Percentiles rank a stretch among this genome's conserved stretches.
These are phyloP conservation scores for Geotrichum carabidarum DNA, from an alignment of 1,139 yeast genomes.

Conservation along the genomic window DNA sequence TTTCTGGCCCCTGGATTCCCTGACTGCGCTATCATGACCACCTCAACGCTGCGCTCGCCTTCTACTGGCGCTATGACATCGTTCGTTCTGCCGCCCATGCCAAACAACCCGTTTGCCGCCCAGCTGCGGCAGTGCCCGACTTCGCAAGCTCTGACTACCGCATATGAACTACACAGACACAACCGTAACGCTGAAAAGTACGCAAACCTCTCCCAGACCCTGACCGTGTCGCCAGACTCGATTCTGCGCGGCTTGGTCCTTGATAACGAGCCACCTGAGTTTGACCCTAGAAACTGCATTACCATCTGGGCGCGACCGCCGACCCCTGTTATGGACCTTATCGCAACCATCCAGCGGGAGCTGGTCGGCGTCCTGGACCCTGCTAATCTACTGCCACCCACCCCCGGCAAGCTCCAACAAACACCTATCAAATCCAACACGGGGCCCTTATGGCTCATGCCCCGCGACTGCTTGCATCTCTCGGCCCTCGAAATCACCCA, in stretches of 20 bases:
- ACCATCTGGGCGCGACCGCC: constrained; percentile 30
- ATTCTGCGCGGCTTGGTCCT: constrained; percentile 24
- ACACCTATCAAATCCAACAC: constrained; percentile 8
- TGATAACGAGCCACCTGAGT: constrained; percentile 23
- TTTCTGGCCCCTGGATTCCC: too few relatives aligned
- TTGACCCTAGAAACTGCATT: constrained; percentile 27
- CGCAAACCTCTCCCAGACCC: constrained; percentile 14
- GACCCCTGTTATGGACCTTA: constrained; percentile 21
- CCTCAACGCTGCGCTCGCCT: background rate
- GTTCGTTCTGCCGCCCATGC: background rate
- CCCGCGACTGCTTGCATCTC: constrained; percentile 26
- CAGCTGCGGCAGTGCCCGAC: constrained; percentile 1
- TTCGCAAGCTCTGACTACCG: constrained; percentile 13
- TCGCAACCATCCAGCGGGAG: constrained; percentile 21
- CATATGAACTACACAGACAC: constrained; percentile 23
- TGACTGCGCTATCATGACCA: background rate
- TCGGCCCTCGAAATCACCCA: constrained; percentile 29
- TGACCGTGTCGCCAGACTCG: constrained; percentile 23
- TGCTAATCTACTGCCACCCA: background rate
- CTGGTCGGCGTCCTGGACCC: constrained; percentile 16
- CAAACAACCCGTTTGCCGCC: constrained; percentile 7
- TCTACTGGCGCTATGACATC: background rate
- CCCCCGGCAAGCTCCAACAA: background rate
- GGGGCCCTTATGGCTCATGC: constrained; percentile 27
- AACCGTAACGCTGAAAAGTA: constrained; percentile 21